Evolutionary conservation across 768 basidiomycete genomes (phyloP), one percentile per base, ranked within the genome.

Genomic region (Pholiota conissans): DNA sequence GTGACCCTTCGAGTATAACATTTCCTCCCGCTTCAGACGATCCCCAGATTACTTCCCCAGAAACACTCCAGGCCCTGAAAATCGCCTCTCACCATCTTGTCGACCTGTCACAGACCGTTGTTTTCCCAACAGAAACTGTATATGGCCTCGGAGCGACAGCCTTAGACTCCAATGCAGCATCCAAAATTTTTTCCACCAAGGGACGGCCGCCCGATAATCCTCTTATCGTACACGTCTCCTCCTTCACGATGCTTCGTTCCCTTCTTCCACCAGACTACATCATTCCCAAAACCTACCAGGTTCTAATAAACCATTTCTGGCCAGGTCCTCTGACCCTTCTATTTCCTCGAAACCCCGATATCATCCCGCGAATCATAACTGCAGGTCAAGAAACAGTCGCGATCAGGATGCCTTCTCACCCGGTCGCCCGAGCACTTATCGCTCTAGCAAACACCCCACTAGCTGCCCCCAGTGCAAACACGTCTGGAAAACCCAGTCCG

Each of bases 81-180:
- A 65, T 69, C 18, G 92, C 91, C 0, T 74, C 85, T 5, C 74
- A 77, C 55, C 78, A 82, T 55, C 79, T 91, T 6, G 71, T 78
- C 46, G 63, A 79, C 30, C 73, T 73, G 22, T 64, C 71, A 14
- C 76, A 84, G 56, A 78, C 83, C 20, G 89, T 98, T 55, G 95
- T 89, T 0, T 91, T 99, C 68, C 96, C 97, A 0, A 98, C 97
- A 28, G 97, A 99, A 73, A 98, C 97, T 0, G 97, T 99, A 10
- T 99, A 98, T 72, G 97, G 97, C 1, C 85, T 99, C n/a, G 97
- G 91, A 27, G 97, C 94, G 0, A 74, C 87, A 20, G 94, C 96
- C 0, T 74, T 93, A 45, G 75, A 85, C 64, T 61, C 81, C 7
- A 61, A 72, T 14, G 93, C 95, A 2, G 82, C 85, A 5, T 67